phyloP scores from a whole-genome alignment of 2,329 filamentous ascomycete genomes.

The Penicillium polonicum region DNA sequence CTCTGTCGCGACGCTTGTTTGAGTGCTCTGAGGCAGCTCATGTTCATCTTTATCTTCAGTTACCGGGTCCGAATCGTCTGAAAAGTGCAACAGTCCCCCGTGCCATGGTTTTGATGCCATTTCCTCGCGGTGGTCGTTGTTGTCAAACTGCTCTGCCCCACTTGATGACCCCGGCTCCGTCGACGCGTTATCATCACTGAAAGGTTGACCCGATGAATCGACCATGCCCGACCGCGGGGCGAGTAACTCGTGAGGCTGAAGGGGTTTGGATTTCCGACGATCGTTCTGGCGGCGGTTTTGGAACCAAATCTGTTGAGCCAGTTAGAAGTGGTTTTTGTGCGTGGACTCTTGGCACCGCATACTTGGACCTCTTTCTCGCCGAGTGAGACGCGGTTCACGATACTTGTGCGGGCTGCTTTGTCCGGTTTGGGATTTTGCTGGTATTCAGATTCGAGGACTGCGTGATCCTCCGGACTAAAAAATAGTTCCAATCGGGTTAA shows the following conservation, averaged over 20 bases:
- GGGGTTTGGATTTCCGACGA: slow-evolving; percentile 79
- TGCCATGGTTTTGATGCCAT: slow-evolving; percentile 23
- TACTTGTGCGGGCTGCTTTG: slow-evolving; percentile 78
- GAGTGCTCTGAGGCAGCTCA: slow-evolving; percentile 30
- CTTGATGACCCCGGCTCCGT: slow-evolving; percentile 31
- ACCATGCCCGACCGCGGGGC: slow-evolving; percentile 33
- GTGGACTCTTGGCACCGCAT: slow-evolving; percentile 39
- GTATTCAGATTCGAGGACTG: slow-evolving; percentile 83
- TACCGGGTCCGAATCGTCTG: slow-evolving; percentile 24
- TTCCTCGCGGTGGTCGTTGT: slow-evolving; percentile 19
- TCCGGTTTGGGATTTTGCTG: slow-evolving; percentile 84
- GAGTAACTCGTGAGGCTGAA: slow-evolving; percentile 73
- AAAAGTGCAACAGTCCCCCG: slow-evolving; percentile 26
- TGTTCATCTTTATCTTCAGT: slow-evolving; percentile 30
- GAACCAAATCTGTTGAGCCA: slow-evolving; percentile 78
- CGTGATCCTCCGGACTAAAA: slow-evolving; percentile 78
- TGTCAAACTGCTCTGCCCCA: slow-evolving; percentile 31
- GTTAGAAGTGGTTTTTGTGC: slow-evolving; percentile 27
- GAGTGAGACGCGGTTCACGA: slow-evolving; percentile 80
- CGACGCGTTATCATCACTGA: slow-evolving; percentile 31
- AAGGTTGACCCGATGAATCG: slow-evolving; percentile 29
- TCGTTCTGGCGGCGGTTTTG: slow-evolving; percentile 94
- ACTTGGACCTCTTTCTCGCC: slow-evolving; percentile 98
- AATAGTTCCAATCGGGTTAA: slow-evolving; percentile 12
- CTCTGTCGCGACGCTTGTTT: slow-evolving; percentile 34